Base-by-base conservation (phyloP, 2,329 filamentous ascomycete species). In the Xylariaceae sp. region DNA sequence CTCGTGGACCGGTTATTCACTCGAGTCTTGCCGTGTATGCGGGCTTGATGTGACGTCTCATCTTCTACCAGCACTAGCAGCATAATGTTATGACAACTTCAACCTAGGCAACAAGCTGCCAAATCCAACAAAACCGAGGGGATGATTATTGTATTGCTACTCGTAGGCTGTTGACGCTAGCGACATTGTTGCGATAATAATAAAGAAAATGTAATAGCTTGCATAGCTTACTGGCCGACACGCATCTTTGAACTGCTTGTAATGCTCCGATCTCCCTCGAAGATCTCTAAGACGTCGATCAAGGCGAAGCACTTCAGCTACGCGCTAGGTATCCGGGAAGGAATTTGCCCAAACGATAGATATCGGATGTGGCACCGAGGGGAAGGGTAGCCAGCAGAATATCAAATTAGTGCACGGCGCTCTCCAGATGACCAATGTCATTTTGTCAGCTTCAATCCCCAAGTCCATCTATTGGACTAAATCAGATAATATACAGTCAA, bases 401-500 rank as follows among this genome's bases (percentile, higher is more conserved):
- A 43, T 21, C 19, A 32, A 36, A 40, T 50, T 45, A 52, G 49
- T 42, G 47, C 50, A 52, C 39, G 54, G 39, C 40, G 47, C 37
- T 52, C 44, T 34, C 22, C 32, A 47, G 34, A 47, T 39, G 22
- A 51, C 16, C 30, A 29, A 57, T 39, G 45, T 26, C 21, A 46
- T 51, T 39, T 39, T 32, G 54, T 16, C 34, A 29, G 45, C 48
- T 49, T 41, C 51, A 43, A 53, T 58, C 54, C 58, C 55, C 47
- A 51, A 51, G 59, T 59, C 60, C 64, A 60, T 64, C 55, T 60
- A 62, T 62, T 55, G 63, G 65, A 67, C 65, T 66, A 67, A 64
- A 61, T 64, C 61, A 68, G 53, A 67, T 67, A 68, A 68, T 68
- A 63, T 68, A 68, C 66, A 68, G 64, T 65, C 67, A 64, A 58